Evolutionary conservation across 495 filamentous ascomycete genomes (phyloP).

Genomic region (Neurospora hispaniola): DNA sequence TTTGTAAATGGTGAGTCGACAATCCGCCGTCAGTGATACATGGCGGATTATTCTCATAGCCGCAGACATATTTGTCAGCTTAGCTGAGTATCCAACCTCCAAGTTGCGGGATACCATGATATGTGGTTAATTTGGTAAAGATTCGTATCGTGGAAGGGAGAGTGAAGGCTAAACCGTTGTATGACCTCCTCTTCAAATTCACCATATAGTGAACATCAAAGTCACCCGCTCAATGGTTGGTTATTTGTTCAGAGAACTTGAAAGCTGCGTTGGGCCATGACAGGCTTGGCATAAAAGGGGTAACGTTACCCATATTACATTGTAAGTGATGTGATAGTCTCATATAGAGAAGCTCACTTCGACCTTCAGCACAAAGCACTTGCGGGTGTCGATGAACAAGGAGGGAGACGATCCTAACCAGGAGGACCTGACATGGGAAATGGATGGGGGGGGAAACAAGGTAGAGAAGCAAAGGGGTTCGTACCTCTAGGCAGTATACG

Average conservation of each 20-base stretch:
- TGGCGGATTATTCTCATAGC: not conserved
- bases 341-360: not conserved
- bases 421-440: not conserved
- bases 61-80: not conserved
- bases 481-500: not conserved
- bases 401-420: not conserved
- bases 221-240: not conserved
- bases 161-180: not conserved
- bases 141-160: not conserved
- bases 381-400: not conserved
- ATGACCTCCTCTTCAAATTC: not conserved
- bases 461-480: not conserved
- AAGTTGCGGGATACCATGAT: not conserved
- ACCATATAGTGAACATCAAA: not conserved
- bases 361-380: not conserved
- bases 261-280: not conserved
- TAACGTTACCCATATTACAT: not conserved
- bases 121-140: not conserved
- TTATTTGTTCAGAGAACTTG: not conserved
- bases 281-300: not conserved
- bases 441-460: not conserved
- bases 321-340: not conserved
- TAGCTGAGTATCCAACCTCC: not conserved
- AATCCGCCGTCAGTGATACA: not conserved
- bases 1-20: not conserved